Percentiles rank a stretch among this genome's conserved stretches.
Conservation (phyloP, 129 eudicot genomes). For the Smallanthus sonchifolius region DNA sequence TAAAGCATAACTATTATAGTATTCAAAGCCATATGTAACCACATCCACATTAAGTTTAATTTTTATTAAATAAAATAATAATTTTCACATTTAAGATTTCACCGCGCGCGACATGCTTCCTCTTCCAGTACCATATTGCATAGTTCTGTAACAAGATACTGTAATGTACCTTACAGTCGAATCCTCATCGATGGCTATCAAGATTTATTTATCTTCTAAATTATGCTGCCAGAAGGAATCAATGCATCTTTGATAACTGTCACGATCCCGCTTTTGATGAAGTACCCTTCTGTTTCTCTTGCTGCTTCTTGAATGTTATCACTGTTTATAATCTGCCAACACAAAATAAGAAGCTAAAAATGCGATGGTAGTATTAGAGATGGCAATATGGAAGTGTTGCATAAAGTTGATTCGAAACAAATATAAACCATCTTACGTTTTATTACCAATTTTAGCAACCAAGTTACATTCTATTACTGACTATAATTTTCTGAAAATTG, state of each 20-base stretch:
- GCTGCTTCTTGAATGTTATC: conserved; percentile 95
- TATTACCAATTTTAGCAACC: not conserved
- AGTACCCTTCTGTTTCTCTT: conserved; percentile 94
- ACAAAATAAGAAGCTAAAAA: not conserved
- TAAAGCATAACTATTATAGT: not conserved
- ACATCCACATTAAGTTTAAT: not conserved
- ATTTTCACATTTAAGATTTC: conserved; percentile 22
- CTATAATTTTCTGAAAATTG: not conserved
- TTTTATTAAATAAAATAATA: conserved; percentile 18
- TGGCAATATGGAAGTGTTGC: not conserved
- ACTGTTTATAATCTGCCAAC: conserved; percentile 62
- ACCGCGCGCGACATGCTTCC: not conserved
- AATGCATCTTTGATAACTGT: conserved; percentile 89
- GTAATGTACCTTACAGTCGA: conserved; percentile 17
- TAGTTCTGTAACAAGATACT: conserved; percentile 18
- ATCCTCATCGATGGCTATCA: conserved; percentile 1
- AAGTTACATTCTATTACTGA: not conserved
- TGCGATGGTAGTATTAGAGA: not conserved
- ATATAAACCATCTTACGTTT: not conserved
- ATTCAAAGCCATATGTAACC: not conserved
- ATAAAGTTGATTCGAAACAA: no score
- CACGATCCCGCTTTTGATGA: conserved; percentile 92
- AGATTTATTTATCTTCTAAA: conserved; percentile 35
- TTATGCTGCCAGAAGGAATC: conserved; percentile 77
- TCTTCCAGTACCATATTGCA: conserved; percentile 9